phyloP scores from a whole-genome alignment of 2,329 filamentous ascomycete genomes.

The Tympanopsis confertula region DNA sequence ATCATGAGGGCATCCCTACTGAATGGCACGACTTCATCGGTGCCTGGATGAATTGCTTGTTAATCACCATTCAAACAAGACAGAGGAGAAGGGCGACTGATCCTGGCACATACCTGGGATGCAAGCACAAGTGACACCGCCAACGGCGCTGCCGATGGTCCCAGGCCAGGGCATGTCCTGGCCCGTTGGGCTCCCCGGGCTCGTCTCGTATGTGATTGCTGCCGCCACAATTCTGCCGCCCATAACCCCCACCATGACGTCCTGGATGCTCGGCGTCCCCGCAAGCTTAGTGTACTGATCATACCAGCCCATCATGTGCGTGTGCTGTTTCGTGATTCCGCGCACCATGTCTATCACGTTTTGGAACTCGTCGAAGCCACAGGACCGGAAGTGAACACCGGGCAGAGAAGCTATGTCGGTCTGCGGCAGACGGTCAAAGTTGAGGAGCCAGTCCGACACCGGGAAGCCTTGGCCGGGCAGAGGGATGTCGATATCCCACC shows the following conservation, averaged over 20 bases:
- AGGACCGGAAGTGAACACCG: constrained; percentile 30
- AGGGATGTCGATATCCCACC: constrained; percentile 35
- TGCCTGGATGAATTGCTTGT: constrained; percentile 18
- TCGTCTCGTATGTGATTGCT: constrained; percentile 40
- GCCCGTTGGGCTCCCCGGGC: constrained; percentile 29
- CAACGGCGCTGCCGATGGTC: constrained; percentile 35
- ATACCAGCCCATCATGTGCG: constrained; percentile 39
- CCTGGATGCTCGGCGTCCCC: constrained; percentile 32
- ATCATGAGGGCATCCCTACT: constrained; percentile 36
- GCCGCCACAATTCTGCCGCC: constrained; percentile 34
- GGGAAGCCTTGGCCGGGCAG: constrained; percentile 33
- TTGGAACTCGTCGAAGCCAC: constrained; percentile 31
- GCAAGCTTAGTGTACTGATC: constrained; percentile 43
- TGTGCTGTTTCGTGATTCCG: constrained; percentile 29
- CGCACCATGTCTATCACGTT: constrained; percentile 36
- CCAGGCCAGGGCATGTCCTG: constrained; percentile 44
- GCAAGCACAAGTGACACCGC: constrained; percentile 49
- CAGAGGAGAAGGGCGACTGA: neutral
- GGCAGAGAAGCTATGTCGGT: constrained; percentile 23
- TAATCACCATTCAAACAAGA: neutral
- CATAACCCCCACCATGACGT: constrained; percentile 41
- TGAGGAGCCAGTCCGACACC: constrained; percentile 40
- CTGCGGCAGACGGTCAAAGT: constrained; percentile 34
- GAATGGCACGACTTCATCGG: constrained; percentile 26
- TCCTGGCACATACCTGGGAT: constrained; percentile 32